Conservation (phyloP, 768 basidiomycete species). For the Leucogyrophana mollusca region DNA sequence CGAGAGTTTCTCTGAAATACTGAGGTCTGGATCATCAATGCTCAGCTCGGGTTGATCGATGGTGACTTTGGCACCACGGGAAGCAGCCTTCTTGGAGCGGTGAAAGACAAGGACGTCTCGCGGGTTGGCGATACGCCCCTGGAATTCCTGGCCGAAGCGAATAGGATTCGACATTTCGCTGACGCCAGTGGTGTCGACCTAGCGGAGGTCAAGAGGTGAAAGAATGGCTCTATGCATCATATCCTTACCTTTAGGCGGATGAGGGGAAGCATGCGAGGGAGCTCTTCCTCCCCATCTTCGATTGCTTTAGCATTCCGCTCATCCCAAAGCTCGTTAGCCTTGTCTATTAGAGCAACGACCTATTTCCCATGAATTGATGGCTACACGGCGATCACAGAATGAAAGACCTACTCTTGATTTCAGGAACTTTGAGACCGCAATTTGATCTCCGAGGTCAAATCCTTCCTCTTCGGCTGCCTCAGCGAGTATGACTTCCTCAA, state of each 20-base stretch:
- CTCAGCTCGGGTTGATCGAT: constrained; percentile 79
- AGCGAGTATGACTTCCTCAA: constrained; percentile 75
- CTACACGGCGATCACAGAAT: neutral
- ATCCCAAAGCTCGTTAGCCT: constrained; percentile 78
- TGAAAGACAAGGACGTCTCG: constrained; percentile 91
- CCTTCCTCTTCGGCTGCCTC: constrained; percentile 78
- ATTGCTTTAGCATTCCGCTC: constrained; percentile 65
- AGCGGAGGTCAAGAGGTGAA: neutral
- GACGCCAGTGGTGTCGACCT: constrained; percentile 91
- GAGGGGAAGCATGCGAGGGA: constrained; percentile 79
- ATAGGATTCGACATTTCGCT: constrained; percentile 93
- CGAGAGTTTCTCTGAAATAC: constrained; percentile 67
- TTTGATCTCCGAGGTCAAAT: constrained; percentile 76
- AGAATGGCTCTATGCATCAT: neutral
- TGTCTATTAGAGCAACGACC: constrained; percentile 78
- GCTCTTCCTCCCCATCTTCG: constrained; percentile 58
- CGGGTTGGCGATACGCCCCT: constrained; percentile 89
- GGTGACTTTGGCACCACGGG: constrained; percentile 54
- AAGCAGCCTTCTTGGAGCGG: constrained; percentile 65
- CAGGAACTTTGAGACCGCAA: constrained; percentile 80
- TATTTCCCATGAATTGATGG: constrained; percentile 25
- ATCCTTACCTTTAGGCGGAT: constrained; percentile 71
- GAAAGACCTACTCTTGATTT: constrained; percentile 55
- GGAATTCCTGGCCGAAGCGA: constrained; percentile 95
- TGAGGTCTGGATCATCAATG: constrained; percentile 73